Base-by-base conservation (phyloP, 257 asterid genomes). In the Scutellaria galericulata region DNA sequence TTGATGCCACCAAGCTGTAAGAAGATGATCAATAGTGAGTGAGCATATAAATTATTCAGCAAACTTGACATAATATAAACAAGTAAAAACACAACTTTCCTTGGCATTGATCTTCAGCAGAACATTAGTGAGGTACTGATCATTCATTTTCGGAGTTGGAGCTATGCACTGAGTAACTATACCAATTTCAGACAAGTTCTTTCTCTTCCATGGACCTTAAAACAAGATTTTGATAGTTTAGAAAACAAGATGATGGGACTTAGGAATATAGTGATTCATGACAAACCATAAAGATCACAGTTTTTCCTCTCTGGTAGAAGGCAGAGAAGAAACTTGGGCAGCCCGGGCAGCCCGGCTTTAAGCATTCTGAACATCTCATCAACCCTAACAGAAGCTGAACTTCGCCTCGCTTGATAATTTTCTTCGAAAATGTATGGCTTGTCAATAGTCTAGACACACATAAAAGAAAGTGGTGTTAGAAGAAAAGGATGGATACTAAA, bases 191-290 rank as follows among this genome's bases (percentile, higher is more conserved):
- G 89, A 55, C n/a, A 90, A 88, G 75, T 59, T 78, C 68, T 45
- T 83, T 66, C 68, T 82, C 84, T 90, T 90, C 97, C 96, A 90
- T 53, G 97, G 96, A 51, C 97, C 97, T 90, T 80, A 31, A 45
- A 78, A 72, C 14, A 52, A 70, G 68, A 56, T 54, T 9, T 7
- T 57, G 76, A 46, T 31, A 31, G 37, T 31, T 31, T 2, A 31
- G 3, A 31, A 31, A 31, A 2, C 37, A 4, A 31, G 37, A 31
- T 31, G 4, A 31, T 31, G 37, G 37, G 37, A 31, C 37, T 31
- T 31, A 68, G 5, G 31, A 63, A 58, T 1, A 31, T 0, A 31
- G 54, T 1, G 53, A 31, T 40, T 31, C 12, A 37, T 64, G 8
- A 45, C 31, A 18, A 31, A 90, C 95, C 97, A 71, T 90, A 90